Conservation (phyloP, 2,329 filamentous ascomycete species). For the Diaporthe eres region DNA sequence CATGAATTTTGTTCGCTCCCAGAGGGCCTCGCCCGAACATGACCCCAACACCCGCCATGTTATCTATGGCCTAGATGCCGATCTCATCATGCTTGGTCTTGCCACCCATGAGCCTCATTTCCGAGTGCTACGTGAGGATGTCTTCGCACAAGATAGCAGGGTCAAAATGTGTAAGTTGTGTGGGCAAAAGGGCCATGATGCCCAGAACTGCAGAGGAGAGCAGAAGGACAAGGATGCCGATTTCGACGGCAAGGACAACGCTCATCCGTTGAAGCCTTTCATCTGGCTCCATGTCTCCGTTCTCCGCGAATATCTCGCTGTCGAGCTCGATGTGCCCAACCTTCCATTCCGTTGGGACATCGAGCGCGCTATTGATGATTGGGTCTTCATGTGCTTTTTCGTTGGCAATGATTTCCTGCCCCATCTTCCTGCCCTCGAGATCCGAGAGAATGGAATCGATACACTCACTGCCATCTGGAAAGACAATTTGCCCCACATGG, state of each 20-base stretch:
- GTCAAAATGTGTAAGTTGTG: constrained; percentile 88
- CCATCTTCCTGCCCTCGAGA: constrained; percentile 96
- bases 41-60: constrained; percentile 98
- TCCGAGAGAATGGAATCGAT: constrained; percentile 97
- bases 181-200: constrained; percentile 92
- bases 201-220: constrained; percentile 85
- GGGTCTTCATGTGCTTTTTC: constrained; percentile 99
- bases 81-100: constrained; percentile 98
- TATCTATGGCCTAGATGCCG: constrained; percentile 97
- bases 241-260: constrained; percentile 84
- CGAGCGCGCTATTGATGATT: constrained; percentile 94
- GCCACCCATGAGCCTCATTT: constrained; percentile 98
- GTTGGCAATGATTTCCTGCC: constrained; percentile 99
- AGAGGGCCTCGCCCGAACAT: constrained; percentile 90
- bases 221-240: constrained; percentile 84
- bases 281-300: constrained; percentile 98
- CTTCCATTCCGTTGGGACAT: constrained; percentile 92
- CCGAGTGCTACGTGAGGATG: constrained; percentile 94
- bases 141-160: constrained; percentile 92
- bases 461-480: constrained; percentile 97
- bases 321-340: constrained; percentile 86
- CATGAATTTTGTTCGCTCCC: constrained; percentile 97
- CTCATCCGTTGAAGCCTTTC: constrained; percentile 84
- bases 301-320: constrained; percentile 91
- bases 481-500: constrained; percentile 91